Evolutionary conservation across 164 flowering plant genomes (phyloP), one percentile per base, ranked within the genome.

Genomic region (Magnolia kwangsiensis): DNA sequence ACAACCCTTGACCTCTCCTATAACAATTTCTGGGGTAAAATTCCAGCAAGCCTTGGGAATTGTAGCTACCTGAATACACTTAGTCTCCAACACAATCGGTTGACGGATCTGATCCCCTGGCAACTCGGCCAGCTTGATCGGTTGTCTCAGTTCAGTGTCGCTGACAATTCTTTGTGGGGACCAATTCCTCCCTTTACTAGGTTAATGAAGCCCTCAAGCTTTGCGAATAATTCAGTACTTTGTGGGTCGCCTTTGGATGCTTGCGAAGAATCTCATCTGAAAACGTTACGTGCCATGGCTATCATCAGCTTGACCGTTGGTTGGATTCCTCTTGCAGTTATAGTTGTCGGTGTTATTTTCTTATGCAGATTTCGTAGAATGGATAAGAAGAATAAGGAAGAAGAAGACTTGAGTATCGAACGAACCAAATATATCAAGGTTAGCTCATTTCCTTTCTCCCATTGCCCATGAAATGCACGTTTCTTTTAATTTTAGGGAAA

Each of bases 1-100:
- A 86, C 91, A 3, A 6, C 76, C 5, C 89, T 93, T 19, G 91
- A 89, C 80, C 93, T 93, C 61, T 93, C 98, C 1, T 86, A 84
- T 11, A 93, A 93, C 80, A 71, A 69, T 20, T 88, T 93, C 66
- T 76, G 88, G 0, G 98, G 95, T 8, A 64, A 55, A 19, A 88
- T 93, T 31, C 98, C 98, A 1, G 61, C 1, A 7, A 45, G 24
- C 50, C 77, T 93, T 20, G 73, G 90, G 1, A 86, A 89, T 58
- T 83, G 85, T 67, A 72, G 78, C 19, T 93, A 79, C 74, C 71
- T 92, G 78, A 92, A 89, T 81, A 11, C 9, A 29, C 85, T 90
- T 14, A 87, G 79, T n/a, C 90, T 92, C 51, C 86, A 89, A 37
- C 77, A 82, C 73, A 92, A 92, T 81, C 76, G 19, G 67, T 83